Base-by-base conservation (phyloP, 75 land plant species). In the Chamaecyparis obtusa region DNA sequence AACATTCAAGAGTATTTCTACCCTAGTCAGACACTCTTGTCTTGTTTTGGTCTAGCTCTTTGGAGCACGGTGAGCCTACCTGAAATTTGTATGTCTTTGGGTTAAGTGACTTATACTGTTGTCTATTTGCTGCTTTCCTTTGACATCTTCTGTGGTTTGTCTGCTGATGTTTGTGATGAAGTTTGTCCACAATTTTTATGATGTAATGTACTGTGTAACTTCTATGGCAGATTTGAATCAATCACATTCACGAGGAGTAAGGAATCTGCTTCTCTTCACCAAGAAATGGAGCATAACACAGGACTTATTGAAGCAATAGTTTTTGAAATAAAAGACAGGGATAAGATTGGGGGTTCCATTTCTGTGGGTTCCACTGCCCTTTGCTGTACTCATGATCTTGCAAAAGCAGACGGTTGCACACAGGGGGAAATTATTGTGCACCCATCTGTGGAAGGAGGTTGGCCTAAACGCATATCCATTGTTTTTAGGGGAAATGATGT, bases 301-400 rank as follows among this genome's bases (percentile, higher is more conserved):
- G 91, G 92, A 44, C 74, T 90, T 79, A 87, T 92, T 60, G 93
- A 92, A 74, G 93, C 93, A 39, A 80, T 92, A 48, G 87, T 90
- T 30, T 89, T 92, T 57, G 93, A 92, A 51, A 82, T 91, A 39
- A 44, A 74, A 78, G 93, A 92, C 84, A 86, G 92, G 77, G 92
- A 91, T 41, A 90, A 88, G 55, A 88, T 92, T 78, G 93, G 93
- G 74, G 89, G 88, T n/a, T 49, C 89, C 36, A 90, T 37, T 33
- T 83, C 84, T 83, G 69, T 86, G 17, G 54, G 88, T 55, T 74
- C 87, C 44, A 84, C 88, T 64, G 77, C 83, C n/a, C 83, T 92
- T 13, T 92, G 93, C 60, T 92, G 93, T 69, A 92, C 89, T 10
- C 46, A 56, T 43, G 90, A 86, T 36, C 85, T 92, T 67, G 83